A percentile compares a stretch with the other conserved stretches of the same genome.
These are phyloP conservation scores for Cruciata laevipes DNA, from an alignment of 257 asterid genomes.

Conservation along the genomic window DNA sequence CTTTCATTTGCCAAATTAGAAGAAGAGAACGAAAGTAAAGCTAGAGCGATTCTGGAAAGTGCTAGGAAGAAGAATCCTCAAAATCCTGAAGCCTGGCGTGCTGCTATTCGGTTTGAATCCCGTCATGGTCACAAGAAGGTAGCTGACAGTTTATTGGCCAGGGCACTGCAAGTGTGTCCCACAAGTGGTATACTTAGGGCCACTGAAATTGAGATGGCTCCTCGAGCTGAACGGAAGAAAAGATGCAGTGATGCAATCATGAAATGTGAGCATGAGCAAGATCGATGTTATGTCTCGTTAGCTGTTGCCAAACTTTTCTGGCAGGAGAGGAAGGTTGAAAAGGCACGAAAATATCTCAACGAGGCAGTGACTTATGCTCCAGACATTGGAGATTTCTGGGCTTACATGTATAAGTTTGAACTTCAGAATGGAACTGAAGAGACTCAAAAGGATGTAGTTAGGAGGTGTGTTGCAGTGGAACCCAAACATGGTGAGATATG, in stretches of 20 bases:
- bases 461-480: conserved; percentile 67
- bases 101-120: conserved; percentile 73
- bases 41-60: conserved; percentile 76
- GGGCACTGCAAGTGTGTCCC: conserved; percentile 90
- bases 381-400: conserved; percentile 91
- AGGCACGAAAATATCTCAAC: conserved; percentile 65
- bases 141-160: conserved; percentile 76
- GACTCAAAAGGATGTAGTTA: conserved; percentile 60
- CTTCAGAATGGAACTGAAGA: conserved; percentile 70
- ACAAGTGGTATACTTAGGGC: conserved; percentile 83
- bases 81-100: conserved; percentile 81
- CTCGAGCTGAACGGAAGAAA: conserved; percentile 66
- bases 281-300: conserved; percentile 41
- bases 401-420: conserved; percentile 68
- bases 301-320: conserved; percentile 83
- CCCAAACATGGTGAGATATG: conserved; percentile 95
- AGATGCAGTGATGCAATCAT: conserved; percentile 61
- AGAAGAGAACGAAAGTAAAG: conserved; percentile 68
- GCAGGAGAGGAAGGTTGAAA: conserved; percentile 83
- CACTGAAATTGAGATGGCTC: conserved; percentile 62
- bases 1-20: conserved; percentile 76
- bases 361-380: conserved; percentile 76
- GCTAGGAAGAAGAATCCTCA: conserved; percentile 80
- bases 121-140: conserved; percentile 76
- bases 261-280: conserved; percentile 54